Evolutionary conservation across 805 yeast genomes (phyloP).

Genomic region (Nakazawaea pomicola): DNA sequence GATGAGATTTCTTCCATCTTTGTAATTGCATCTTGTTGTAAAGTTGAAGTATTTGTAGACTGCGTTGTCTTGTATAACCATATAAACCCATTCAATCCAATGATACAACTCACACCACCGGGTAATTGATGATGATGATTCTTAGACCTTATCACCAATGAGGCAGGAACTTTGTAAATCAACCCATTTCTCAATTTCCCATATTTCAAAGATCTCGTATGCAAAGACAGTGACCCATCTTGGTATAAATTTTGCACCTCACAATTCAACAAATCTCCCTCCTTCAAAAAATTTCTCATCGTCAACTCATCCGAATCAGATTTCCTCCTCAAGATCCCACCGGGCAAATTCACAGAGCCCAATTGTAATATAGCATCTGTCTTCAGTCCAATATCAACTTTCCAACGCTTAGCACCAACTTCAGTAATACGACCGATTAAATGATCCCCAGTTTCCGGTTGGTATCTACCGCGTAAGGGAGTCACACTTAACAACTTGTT

Average conservation of each 20-base stretch:
- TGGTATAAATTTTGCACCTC: slow-evolving; percentile 88
- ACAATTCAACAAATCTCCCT: slow-evolving; percentile 92
- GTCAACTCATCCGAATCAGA: slow-evolving; percentile 93
- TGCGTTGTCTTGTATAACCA: slow-evolving; percentile 76
- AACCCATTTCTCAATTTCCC: slow-evolving; percentile 93
- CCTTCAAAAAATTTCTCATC: slow-evolving; percentile 91
- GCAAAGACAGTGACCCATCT: slow-evolving; percentile 91
- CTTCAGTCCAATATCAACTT: slow-evolving; percentile 92
- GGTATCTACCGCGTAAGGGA: slow-evolving; percentile 82
- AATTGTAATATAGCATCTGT: slow-evolving; percentile 89
- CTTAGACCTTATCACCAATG: slow-evolving; percentile 77
- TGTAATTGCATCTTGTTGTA: slow-evolving; percentile 55
- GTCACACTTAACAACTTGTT: slow-evolving; percentile 81
- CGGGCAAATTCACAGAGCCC: slow-evolving; percentile 95
- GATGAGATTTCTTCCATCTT: slow-evolving; percentile 83
- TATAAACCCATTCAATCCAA: slow-evolving; percentile 92
- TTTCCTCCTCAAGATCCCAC: slow-evolving; percentile 92
- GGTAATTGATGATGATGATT: slow-evolving; percentile 87
- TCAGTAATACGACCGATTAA: slow-evolving; percentile 91
- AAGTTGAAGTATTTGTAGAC: slow-evolving; percentile 18
- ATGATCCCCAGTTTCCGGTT: slow-evolving; percentile 96
- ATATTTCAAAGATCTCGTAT: slow-evolving; percentile 91
- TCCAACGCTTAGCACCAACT: slow-evolving; percentile 93
- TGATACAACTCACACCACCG: slow-evolving; percentile 84
- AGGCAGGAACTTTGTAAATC: slow-evolving; percentile 75